phyloP scores from a whole-genome alignment of 257 asterid species.

The Paraleonurus japonicus region DNA sequence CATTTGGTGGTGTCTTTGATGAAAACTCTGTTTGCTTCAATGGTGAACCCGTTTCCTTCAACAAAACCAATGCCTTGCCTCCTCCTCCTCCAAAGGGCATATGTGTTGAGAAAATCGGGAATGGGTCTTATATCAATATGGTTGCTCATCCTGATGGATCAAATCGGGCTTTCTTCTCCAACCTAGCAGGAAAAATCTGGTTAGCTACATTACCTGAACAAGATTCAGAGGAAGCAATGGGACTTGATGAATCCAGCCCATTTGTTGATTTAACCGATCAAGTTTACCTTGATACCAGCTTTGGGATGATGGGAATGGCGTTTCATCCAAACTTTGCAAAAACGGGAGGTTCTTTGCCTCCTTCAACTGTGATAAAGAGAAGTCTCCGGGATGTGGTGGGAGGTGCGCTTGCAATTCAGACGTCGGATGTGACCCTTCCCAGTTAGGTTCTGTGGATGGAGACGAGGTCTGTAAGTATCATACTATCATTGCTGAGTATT shows the following conservation, averaged over 20 bases:
- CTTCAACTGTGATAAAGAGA: slow-evolving; percentile 72
- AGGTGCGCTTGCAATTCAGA: slow-evolving; percentile 88
- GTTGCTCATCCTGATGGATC: slow-evolving; percentile 95
- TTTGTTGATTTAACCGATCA: slow-evolving; percentile 86
- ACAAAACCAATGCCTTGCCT: slow-evolving; percentile 35
- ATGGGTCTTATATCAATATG: slow-evolving; percentile 77
- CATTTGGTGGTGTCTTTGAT: slow-evolving; percentile 54
- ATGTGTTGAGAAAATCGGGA: slow-evolving; percentile 76
- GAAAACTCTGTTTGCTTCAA: slow-evolving; percentile 56
- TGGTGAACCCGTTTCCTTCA: slow-evolving; percentile 54
- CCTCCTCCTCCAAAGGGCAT: slow-evolving; percentile 61
- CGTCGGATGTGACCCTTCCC: slow-evolving; percentile 81
- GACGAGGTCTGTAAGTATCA: slow-evolving; percentile 69
- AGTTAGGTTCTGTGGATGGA: slow-evolving; percentile 45
- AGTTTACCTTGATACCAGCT: slow-evolving; percentile 58
- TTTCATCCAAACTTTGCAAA: slow-evolving; percentile 73
- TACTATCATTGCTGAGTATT: slow-evolving; percentile 64
- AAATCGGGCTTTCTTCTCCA: slow-evolving; percentile 74
- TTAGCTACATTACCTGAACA: slow-evolving; percentile 82
- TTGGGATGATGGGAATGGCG: slow-evolving; percentile 96
- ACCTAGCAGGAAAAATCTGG: slow-evolving; percentile 79
- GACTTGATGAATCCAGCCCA: slow-evolving; percentile 68
- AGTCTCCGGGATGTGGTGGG: slow-evolving; percentile 68
- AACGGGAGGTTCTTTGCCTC: slow-evolving; percentile 96
- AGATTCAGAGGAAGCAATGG: slow-evolving; percentile 64